These are phyloP conservation scores for Metarhizium humberi DNA, from an alignment of 2,329 filamentous ascomycete genomes.

Conservation along the genomic window DNA sequence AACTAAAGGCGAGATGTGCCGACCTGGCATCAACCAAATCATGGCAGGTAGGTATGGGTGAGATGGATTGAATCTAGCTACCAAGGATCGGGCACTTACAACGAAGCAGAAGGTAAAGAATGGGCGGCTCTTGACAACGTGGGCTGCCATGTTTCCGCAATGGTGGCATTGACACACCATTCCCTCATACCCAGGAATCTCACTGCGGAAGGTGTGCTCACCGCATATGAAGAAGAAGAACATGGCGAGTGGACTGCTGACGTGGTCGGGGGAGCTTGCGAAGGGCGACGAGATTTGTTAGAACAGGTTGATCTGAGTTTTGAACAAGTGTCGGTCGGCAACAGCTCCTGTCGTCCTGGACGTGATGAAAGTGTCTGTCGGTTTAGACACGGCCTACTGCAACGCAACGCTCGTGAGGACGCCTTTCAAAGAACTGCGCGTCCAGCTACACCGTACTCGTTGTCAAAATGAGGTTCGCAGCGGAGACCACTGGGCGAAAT, in stretches of 20 bases:
- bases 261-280: no score
- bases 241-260: constrained; percentile 27
- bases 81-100: constrained; percentile 30
- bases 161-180: constrained; percentile 55
- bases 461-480: background rate
- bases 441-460: background rate
- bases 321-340: no score
- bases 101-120: constrained; percentile 79
- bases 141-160: constrained; percentile 54
- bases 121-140: constrained; percentile 53
- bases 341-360: no score
- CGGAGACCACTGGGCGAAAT: background rate
- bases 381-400: background rate
- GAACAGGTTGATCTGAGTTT: no score
- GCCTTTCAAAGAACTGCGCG: background rate
- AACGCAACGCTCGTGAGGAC: background rate
- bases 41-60: background rate
- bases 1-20: background rate
- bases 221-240: constrained; percentile 55
- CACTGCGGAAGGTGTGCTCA: constrained; percentile 51
- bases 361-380: background rate
- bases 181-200: constrained; percentile 52
- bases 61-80: background rate
- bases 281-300: no score
- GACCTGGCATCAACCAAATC: background rate